Percentiles rank a stretch among this genome's conserved stretches.
These are phyloP conservation scores for Castanea crenata DNA, from an alignment of 306 rosid species.

Conservation along the genomic window DNA sequence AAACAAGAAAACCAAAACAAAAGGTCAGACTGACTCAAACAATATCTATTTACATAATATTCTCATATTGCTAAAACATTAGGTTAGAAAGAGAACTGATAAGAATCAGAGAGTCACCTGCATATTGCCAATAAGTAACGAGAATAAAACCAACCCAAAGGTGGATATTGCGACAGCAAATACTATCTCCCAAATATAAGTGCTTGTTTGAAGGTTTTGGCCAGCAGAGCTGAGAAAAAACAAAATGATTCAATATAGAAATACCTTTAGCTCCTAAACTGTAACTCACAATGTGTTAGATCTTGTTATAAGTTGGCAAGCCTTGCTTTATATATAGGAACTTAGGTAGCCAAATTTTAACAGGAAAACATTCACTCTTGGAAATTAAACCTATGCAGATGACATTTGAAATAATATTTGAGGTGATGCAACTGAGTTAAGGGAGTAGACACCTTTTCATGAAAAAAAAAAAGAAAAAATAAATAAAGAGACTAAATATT, in stretches of 20 bases:
- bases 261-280: no score
- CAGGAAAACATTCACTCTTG: no score
- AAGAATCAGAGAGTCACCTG: conserved; percentile 51
- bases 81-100: not conserved
- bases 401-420: not conserved
- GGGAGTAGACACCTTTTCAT: no score
- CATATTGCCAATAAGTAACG: conserved; percentile 84
- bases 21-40: not conserved
- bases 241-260: not conserved
- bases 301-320: not conserved
- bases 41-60: not conserved
- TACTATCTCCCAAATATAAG: conserved; percentile 47
- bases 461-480: no score
- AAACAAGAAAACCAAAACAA: no score
- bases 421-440: not conserved
- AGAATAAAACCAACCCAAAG: conserved; percentile 71
- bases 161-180: conserved; percentile 65
- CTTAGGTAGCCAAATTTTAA: no score
- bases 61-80: not conserved
- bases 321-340: not conserved
- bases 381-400: no score
- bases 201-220: conserved; percentile 73
- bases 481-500: no score
- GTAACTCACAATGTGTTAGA: not conserved
- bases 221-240: conserved; percentile 66